Evolutionary conservation across 2,329 filamentous ascomycete genomes (phyloP), one percentile per base, ranked within the genome.

Genomic region (Didymella keratinophila): DNA sequence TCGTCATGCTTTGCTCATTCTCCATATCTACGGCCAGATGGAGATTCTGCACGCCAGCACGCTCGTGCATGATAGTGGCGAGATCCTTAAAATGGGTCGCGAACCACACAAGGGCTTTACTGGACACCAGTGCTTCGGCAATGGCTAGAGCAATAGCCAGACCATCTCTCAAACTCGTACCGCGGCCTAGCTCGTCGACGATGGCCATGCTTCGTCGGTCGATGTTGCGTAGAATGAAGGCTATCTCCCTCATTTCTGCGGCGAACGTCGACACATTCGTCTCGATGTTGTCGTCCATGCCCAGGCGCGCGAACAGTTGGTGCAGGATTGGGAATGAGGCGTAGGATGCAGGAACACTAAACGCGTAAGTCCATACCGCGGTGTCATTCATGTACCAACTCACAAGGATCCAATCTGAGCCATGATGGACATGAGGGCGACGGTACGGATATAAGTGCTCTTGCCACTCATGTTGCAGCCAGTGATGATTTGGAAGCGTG

Each of bases 391-490:
- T 20, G 0, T 41, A 2, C 4, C 11, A 41, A 27, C 63, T 20
- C 61, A 75, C 73, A 96, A 98, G 67, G 87, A 91, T 3, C 93
- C 94, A 50, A 97, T 88, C 70, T 99, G 95, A 0, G 92, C 92
- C 93, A 99, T 97, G 57, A 99, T 87, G 43, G 90, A 87, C 71
- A 96, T 86, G 30, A 99, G 80, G 0, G 94, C 91, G 23, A 96
- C 82, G 1, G 90, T 89, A 48, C 92, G 87, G 62, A 98, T 97
- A 71, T 97, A 98, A 0, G 93, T 99, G 63, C 91, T 96, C 75
- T 98, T 99, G 0, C 74, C 95, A 67, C 92, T 96, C 95, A 99
- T 99, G 69, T 99, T 99, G 74, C 92, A 96, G 3, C 95, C 94
- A 0, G 94, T 98, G 62, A 99, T 89, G 61, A 98, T 90, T 65